phyloP scores from a whole-genome alignment of 1,284 basidiomycete species.

The Sphaerobolus stellatus region DNA sequence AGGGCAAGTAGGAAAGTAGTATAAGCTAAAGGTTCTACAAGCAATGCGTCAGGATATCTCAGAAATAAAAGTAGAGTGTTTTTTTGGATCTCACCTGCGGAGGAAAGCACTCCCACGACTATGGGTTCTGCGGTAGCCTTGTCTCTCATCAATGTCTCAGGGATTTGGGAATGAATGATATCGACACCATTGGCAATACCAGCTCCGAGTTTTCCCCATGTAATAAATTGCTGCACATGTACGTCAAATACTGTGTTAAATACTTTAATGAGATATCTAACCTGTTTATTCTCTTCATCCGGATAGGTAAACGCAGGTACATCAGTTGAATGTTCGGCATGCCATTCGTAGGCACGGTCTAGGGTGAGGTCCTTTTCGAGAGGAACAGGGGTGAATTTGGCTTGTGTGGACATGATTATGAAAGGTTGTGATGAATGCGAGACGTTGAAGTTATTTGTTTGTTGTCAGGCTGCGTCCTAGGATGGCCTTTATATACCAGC shows the following conservation, averaged over 20 bases:
- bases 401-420: too few species aligned
- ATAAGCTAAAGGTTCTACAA: neutral
- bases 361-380: constrained; percentile 23
- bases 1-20: constrained; percentile 9
- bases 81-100: constrained; percentile 26
- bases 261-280: too few species aligned
- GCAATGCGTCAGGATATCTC: neutral
- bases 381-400: constrained; percentile 2
- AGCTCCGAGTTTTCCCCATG: neutral
- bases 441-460: too few species aligned
- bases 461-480: too few species aligned
- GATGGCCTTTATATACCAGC: too few species aligned
- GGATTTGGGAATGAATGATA: constrained; percentile 4
- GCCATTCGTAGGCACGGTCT: constrained; percentile 37
- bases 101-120: constrained; percentile 28
- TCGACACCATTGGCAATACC: constrained; percentile 4
- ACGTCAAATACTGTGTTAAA: too few species aligned
- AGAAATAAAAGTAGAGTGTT: too few species aligned
- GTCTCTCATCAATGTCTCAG: neutral
- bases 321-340: constrained; percentile 31
- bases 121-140: constrained; percentile 3
- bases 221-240: neutral
- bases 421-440: too few species aligned
- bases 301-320: constrained; percentile 36
- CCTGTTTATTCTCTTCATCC: neutral